Conservation (phyloP, 192 early-diverging fungal genomes). For the Thamnidium elegans region DNA sequence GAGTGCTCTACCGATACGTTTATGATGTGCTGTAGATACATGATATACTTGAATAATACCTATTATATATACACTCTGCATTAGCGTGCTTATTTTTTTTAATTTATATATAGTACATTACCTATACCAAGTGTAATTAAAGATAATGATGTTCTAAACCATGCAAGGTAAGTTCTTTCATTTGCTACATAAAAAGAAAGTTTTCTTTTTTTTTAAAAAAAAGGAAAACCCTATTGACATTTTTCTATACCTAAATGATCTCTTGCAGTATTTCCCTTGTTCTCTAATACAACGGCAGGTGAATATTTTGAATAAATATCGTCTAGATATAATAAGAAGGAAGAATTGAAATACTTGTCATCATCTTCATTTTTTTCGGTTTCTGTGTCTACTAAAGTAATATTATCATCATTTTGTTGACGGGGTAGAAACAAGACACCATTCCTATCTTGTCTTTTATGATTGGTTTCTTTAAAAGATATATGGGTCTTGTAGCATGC, state of each 20-base stretch:
- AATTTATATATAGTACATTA: conserved; percentile 15
- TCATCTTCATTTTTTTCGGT: too few relatives aligned
- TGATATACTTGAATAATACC: conserved; percentile 71
- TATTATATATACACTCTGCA: background rate
- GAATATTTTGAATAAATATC: conserved; percentile 16
- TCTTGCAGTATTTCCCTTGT: conserved; percentile 71
- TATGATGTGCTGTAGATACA: conserved; percentile 15
- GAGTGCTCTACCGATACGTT: conserved; percentile 39
- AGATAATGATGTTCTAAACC: conserved; percentile 70
- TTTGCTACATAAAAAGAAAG: conserved; percentile 48
- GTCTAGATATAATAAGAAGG: background rate
- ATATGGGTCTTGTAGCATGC: background rate
- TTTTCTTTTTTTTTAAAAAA: too few relatives aligned
- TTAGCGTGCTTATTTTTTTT: background rate
- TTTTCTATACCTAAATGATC: conserved; percentile 67
- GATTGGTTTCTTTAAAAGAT: background rate
- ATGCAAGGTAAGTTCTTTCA: conserved; percentile 74
- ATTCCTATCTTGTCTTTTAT: background rate
- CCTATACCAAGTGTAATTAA: conserved; percentile 68
- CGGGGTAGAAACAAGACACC: background rate
- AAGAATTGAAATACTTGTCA: too few relatives aligned
- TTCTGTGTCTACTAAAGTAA: background rate
- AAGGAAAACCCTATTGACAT: too few relatives aligned
- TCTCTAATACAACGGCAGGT: conserved; percentile 49
- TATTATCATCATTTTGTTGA: background rate